Evolutionary conservation across 2,329 filamentous ascomycete species (phyloP), one percentile per base, ranked within the genome.

Genomic region (Stachybotrys elegans): DNA sequence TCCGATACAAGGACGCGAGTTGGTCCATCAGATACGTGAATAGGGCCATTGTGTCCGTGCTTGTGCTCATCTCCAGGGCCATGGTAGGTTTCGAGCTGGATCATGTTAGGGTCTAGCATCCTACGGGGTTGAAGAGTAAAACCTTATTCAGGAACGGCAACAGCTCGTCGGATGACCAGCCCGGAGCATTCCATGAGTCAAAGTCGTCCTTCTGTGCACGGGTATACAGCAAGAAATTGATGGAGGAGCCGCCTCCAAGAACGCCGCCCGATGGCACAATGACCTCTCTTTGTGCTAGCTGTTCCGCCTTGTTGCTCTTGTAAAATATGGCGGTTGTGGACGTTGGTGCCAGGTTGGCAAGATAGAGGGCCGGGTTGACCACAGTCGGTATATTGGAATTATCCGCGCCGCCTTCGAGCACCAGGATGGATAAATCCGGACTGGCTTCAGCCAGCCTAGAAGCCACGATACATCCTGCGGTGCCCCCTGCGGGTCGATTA

Each of bases 41-140:
- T 66, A 0, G 78, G 78, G 0, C 79, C 78, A 23, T 69, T 58
- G 39, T 65, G 57, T 6, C 78, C 78, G 50, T 82, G 79, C 4
- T 62, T 48, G 11, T 61, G 61, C 40, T 63, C 22, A 59, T 65
- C 57, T 43, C 23, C 23, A 20, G 62, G 52, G 5, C 69, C 68
- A 48, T 75, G 69, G 46, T 75, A 81, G 0, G 73, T 81, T 57
- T 81, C 78, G 13, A 78, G 56, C 38, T 40, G 20, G 12, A 17
- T 6, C 13, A 6, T 27, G 14, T 40, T 16, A 40, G 22, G 14
- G 12, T 3, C 13, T 25, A 14, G 7, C n/a, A n/a, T n/a, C n/a
- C n/a, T n/a, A n/a, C n/a, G n/a, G n/a, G n/a, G n/a, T n/a, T n/a
- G n/a, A n/a, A n/a, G n/a, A n/a, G n/a, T 11, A 21, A 9, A 21